phyloP scores from a whole-genome alignment of 2,329 filamentous ascomycete genomes.

The Sclerotinia spermophila region DNA sequence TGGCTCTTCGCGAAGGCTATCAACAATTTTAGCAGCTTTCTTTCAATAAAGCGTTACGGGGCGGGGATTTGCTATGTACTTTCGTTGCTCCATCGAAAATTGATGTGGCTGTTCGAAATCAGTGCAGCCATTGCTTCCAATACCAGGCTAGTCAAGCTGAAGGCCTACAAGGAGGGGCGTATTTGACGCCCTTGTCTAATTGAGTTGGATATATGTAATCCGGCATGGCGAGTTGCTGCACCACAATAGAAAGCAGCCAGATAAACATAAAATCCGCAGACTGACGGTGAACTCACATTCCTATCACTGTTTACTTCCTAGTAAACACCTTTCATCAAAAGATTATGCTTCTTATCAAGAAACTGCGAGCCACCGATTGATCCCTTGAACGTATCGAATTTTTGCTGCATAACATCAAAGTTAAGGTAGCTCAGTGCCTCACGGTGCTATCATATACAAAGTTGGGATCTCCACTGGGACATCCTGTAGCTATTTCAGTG shows the following conservation, averaged over 20 bases:
- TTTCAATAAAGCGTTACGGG: rapidly evolving
- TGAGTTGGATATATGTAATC: too few relatives aligned
- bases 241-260: background rate
- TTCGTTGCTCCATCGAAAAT: background rate
- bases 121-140: background rate
- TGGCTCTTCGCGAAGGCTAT: background rate
- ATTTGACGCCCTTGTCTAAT: too few relatives aligned
- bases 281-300: too few relatives aligned
- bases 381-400: background rate
- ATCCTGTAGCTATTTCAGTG: too few relatives aligned
- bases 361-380: too few relatives aligned
- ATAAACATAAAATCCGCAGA: background rate
- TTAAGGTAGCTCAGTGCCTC: too few relatives aligned
- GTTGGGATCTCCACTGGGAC: too few relatives aligned
- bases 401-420: background rate
- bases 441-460: too few relatives aligned
- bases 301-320: background rate
- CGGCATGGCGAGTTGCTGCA: background rate
- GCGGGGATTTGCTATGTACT: background rate
- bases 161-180: background rate
- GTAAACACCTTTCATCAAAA: background rate
- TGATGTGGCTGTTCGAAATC: background rate
- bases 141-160: background rate
- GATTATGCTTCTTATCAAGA: background rate
- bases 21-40: background rate